phyloP scores from a whole-genome alignment of 805 yeast species.

The Yamadazyma paraphyllophila region DNA sequence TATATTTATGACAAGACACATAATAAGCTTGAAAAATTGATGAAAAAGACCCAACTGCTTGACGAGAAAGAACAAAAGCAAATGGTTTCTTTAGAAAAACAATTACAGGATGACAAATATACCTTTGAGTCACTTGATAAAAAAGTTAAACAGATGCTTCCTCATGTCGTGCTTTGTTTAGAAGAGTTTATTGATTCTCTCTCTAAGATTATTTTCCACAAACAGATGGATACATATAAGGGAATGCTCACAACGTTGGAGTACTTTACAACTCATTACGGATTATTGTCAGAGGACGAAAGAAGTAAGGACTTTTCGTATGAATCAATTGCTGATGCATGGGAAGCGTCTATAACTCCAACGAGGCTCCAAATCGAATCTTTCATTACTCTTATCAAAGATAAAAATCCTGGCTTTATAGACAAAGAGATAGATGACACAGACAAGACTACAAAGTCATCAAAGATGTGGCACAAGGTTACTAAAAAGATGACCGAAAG shows the following conservation, averaged over 20 bases:
- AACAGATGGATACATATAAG: slow-evolving; percentile 34
- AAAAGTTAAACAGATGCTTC: slow-evolving; percentile 41
- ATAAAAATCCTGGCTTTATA: slow-evolving; percentile 36
- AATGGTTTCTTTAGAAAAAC: slow-evolving; percentile 28
- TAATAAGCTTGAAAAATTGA: slow-evolving; percentile 36
- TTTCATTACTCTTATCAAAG: slow-evolving; percentile 26
- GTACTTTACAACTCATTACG: slow-evolving; percentile 24
- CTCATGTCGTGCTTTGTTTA: slow-evolving; percentile 43
- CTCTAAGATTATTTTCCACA: slow-evolving; percentile 35
- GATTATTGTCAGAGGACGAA: slow-evolving; percentile 17
- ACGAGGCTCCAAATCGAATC: slow-evolving; percentile 39
- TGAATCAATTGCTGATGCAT: slow-evolving; percentile 34
- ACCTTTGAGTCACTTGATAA: slow-evolving; percentile 36
- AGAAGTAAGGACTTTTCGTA: slow-evolving; percentile 15
- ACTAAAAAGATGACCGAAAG: slow-evolving; percentile 19
- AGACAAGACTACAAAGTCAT: slow-evolving; percentile 22
- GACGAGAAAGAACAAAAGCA: slow-evolving; percentile 39
- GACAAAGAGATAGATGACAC: slow-evolving; percentile 35
- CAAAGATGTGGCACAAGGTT: slow-evolving; percentile 30
- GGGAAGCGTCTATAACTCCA: slow-evolving; percentile 38
- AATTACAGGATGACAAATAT: slow-evolving; percentile 27
- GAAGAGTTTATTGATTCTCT: slow-evolving; percentile 50
- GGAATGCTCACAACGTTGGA: slow-evolving; percentile 22
- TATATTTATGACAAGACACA: slow-evolving; percentile 38
- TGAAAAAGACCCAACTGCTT: slow-evolving; percentile 27